These are phyloP conservation scores for Planoprotostelium fungivorum DNA, from an alignment of 78 protist genomes.

Conservation along the genomic window DNA sequence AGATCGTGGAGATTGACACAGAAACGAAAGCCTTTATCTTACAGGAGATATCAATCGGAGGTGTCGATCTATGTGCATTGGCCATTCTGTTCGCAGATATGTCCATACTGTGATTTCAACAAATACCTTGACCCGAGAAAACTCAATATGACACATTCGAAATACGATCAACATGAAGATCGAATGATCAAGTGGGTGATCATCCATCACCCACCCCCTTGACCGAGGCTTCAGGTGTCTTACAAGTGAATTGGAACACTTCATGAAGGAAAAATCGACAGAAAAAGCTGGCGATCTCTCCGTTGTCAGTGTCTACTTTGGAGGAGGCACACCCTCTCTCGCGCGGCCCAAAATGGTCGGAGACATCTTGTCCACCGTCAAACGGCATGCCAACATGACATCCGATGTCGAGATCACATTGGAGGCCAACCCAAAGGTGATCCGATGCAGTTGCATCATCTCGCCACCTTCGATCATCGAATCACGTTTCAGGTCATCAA, in stretches of 20 bases:
- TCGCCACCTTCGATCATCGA: not conserved
- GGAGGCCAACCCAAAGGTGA: slow-evolving; percentile 48
- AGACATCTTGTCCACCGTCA: slow-evolving; percentile 4
- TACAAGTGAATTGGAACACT: not conserved
- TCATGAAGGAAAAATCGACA: not conserved
- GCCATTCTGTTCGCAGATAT: slow-evolving; percentile 54
- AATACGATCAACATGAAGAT: slow-evolving; percentile 17
- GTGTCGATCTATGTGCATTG: slow-evolving; percentile 47
- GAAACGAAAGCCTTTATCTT: too few relatives aligned
- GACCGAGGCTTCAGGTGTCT: not conserved
- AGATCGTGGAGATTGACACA: too few relatives aligned
- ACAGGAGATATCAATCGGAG: too few relatives aligned
- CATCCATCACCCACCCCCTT: not conserved
- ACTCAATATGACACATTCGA: not conserved
- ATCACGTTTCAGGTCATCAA: too few relatives aligned
- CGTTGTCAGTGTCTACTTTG: slow-evolving; percentile 62
- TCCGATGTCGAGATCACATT: slow-evolving; percentile 22
- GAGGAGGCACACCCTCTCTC: slow-evolving; percentile 69
- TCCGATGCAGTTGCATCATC: not conserved
- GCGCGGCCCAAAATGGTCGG: slow-evolving; percentile 11
- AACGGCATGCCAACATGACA: not conserved
- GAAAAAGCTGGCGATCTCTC: slow-evolving; percentile 5
- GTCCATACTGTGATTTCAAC: slow-evolving; percentile 61
- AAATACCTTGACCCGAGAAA: slow-evolving; percentile 28
- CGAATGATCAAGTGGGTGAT: slow-evolving; percentile 19